Conservation (phyloP, 345 rosid genomes). For the Cardamine chenopodiifolia region DNA sequence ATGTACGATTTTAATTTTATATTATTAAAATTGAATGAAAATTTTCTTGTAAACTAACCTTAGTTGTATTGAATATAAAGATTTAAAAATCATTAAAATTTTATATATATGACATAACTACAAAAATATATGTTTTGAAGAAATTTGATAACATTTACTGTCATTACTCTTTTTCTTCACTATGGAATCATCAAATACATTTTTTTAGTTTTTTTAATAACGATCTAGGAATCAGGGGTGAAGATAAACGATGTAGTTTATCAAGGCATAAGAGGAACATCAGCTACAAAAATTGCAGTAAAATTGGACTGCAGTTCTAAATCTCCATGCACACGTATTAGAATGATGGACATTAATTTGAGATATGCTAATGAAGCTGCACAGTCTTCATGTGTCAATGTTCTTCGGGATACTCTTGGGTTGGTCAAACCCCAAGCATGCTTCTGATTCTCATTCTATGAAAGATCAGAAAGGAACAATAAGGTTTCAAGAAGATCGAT, state of each 20-base stretch:
- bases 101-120: no score
- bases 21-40: no score
- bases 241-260: conserved; percentile 44
- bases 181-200: no score
- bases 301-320: conserved; percentile 48
- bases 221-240: conserved; percentile 41
- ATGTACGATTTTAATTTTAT: no score
- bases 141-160: no score
- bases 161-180: no score
- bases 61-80: no score
- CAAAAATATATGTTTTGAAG: no score
- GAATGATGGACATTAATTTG: conserved; percentile 40
- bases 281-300: conserved; percentile 45
- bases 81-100: no score
- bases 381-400: conserved; percentile 45
- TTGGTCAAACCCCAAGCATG: conserved; percentile 38
- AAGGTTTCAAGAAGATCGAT: no score
- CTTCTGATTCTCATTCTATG: neutral
- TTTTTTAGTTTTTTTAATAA: neutral
- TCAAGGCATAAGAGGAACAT: conserved; percentile 46
- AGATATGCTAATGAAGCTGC: conserved; percentile 36
- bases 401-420: conserved; percentile 29
- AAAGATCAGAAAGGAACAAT: neutral
- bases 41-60: no score
- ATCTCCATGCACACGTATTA: conserved; percentile 44